Conservation (phyloP, 495 filamentous ascomycete genomes). For the Saxophila tyrrhenica region DNA sequence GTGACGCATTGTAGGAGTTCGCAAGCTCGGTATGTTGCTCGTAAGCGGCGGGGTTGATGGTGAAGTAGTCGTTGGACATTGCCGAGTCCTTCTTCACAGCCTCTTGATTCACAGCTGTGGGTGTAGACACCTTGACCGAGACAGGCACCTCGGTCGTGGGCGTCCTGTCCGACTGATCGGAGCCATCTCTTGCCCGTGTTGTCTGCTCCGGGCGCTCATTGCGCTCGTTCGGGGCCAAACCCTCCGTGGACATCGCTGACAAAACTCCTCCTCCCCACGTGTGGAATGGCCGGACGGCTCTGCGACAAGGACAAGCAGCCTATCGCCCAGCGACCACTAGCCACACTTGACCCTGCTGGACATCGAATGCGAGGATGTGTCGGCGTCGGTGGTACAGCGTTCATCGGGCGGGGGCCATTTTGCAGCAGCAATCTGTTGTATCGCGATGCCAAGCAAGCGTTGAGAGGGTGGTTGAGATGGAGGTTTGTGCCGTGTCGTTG, state of each 20-base stretch:
- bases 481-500: not conserved
- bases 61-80: constrained; percentile 4
- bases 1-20: not conserved
- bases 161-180: not conserved
- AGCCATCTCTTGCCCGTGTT: not conserved
- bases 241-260: not conserved
- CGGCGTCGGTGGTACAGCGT: not conserved
- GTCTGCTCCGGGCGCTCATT: not conserved
- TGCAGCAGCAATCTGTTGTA: not conserved
- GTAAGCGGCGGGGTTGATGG: not conserved
- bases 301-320: not conserved
- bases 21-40: not conserved
- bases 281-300: not conserved
- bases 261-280: not conserved
- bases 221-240: not conserved
- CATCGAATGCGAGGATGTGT: not conserved
- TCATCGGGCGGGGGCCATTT: not conserved
- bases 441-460: not conserved
- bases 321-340: not conserved
- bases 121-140: constrained; percentile 9
- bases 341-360: constrained; percentile 1
- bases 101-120: not conserved
- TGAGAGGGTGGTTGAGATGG: not conserved
- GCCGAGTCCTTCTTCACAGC: not conserved
- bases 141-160: constrained; percentile 1